Conservation (phyloP, 805 yeast genomes). For the Myxozyma nipponensis region DNA sequence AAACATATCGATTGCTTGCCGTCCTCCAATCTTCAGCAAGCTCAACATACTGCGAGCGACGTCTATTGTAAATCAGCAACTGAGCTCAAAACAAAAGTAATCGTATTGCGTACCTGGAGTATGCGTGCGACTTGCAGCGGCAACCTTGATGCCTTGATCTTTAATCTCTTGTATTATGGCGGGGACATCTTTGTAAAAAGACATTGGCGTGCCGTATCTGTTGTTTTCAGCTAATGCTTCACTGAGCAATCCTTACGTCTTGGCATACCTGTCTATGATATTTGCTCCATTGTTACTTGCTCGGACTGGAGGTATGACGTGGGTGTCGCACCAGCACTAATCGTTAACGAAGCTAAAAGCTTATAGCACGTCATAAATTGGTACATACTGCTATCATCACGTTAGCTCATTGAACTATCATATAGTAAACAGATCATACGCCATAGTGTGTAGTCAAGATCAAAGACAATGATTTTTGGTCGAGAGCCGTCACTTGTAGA, state of each 20-base stretch:
- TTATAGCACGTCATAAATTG: no score
- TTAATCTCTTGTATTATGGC: conserved; percentile 54
- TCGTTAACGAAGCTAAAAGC: neutral
- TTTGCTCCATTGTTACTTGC: conserved; percentile 36
- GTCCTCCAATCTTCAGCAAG: conserved; percentile 50
- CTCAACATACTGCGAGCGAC: conserved; percentile 63
- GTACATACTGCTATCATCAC: conserved; percentile 10
- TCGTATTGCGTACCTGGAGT: conserved; percentile 48
- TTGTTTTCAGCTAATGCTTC: no score
- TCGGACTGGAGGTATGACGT: conserved; percentile 54
- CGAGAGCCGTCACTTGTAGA: neutral
- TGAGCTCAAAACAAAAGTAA: conserved; percentile 6
- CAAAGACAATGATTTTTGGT: conserved; percentile 64
- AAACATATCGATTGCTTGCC: conserved; percentile 51
- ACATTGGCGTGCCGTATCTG: conserved; percentile 48
- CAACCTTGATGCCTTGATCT: conserved; percentile 47
- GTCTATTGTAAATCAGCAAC: neutral
- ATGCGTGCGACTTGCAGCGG: conserved; percentile 76
- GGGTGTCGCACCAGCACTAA: conserved; percentile 74
- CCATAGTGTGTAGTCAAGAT: conserved; percentile 75
- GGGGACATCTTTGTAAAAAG: conserved; percentile 66
- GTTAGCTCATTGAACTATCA: conserved; percentile 1
- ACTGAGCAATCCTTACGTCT: neutral
- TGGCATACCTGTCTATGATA: conserved; percentile 44
- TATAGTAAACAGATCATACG: conserved; percentile 41